Evolutionary conservation across 106 monocot genomes (phyloP), one percentile per base, ranked within the genome.

Genomic region (Dioscorea alata): DNA sequence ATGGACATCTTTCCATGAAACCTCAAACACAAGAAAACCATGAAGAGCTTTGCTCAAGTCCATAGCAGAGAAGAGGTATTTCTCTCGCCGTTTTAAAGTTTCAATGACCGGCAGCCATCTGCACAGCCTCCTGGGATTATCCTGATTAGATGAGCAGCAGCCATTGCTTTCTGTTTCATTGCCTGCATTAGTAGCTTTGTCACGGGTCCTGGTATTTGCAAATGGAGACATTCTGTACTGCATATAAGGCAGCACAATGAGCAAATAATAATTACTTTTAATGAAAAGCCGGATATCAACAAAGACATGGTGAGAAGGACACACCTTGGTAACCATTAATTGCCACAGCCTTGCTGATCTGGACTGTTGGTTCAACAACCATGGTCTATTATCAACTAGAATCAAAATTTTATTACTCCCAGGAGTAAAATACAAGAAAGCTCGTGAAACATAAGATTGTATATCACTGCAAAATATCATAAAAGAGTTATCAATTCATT

Each of bases 201-300:
- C 57, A 8, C 68, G 64, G 18, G 67, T 57, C 65, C 71, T 76
- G 14, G 82, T 82, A 64, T 85, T 85, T 32, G 65, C 81, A 49
- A 89, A 89, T 52, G 89, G 89, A 42, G 89, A 89, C 65, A 73
- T 77, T 73, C 89, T 82, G 53, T 82, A 89, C 89, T 89, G 82
- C 57, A 89, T 32, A 52, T 13, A 60, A 67, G 50, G 31, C 12
- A n/a, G 33, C 52, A 76, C 62, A 48, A 63, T 59, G n/a, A 59
- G 59, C 59, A 59, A 23, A 23, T 13, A 15, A 19, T 6, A 5
- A 16, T 54, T 18, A 21, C 6, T 20, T 23, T 1, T 22, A 18
- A 59, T 20, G 23, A 12, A 20, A 19, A 59, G 12, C 4, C n/a
- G 0, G 23, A 19, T 8, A 23, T 20, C 23, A 7, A 35, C 33